Conservation (phyloP, 192 early-diverging fungal species). For the Geranomyces michiganensis region DNA sequence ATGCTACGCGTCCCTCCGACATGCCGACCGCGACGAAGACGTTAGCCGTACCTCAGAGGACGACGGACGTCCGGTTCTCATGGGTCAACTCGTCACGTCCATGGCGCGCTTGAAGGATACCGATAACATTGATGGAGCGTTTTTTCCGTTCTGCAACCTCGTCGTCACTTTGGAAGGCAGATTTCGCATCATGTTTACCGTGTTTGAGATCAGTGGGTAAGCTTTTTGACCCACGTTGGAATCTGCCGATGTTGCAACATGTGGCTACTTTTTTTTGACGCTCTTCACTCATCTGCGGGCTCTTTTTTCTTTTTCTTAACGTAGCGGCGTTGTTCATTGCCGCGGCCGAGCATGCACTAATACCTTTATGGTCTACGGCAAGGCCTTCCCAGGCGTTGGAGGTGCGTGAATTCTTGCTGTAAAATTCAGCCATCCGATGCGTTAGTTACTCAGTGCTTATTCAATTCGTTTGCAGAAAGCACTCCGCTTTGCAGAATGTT, state of each 20-base stretch:
- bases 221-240: no score
- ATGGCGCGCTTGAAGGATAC: slow-evolving; percentile 28
- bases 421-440: not conserved
- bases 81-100: slow-evolving; percentile 20
- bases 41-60: slow-evolving; percentile 7
- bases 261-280: not conserved
- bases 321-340: slow-evolving; percentile 28
- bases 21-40: slow-evolving; percentile 20
- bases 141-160: slow-evolving; percentile 18
- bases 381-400: slow-evolving; percentile 21
- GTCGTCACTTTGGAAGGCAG: slow-evolving; percentile 19
- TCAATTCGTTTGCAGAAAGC: no score
- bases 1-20: slow-evolving; percentile 23
- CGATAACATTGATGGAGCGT: slow-evolving; percentile 24
- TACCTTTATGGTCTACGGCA: slow-evolving; percentile 17
- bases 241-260: no score
- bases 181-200: slow-evolving; percentile 19
- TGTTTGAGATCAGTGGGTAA: slow-evolving; percentile 31
- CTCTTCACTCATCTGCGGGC: not conserved
- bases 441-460: no score
- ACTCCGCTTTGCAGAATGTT: slow-evolving; percentile 27
- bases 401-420: slow-evolving; percentile 5
- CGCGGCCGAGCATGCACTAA: slow-evolving; percentile 14
- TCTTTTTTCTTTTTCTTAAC: not conserved
- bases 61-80: slow-evolving; percentile 17